Base-by-base conservation (phyloP, 2,329 filamentous ascomycete genomes). In the Parastagonospora avenae region DNA sequence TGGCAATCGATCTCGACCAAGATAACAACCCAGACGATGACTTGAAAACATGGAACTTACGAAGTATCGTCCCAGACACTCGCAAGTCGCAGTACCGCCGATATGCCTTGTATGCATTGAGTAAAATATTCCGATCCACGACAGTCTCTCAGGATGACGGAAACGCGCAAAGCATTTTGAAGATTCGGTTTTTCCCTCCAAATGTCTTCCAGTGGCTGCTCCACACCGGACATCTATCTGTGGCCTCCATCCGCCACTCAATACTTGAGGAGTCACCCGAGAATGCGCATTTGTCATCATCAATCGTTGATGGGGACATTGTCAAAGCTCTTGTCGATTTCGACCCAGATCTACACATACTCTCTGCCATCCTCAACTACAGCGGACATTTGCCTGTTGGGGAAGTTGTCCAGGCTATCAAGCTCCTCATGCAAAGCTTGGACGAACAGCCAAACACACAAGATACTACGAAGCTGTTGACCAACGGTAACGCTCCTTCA, bases 381-480 rank as follows among this genome's bases (percentile, higher is more conserved):
- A 80, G 82, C 5, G 88, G 87, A 7, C 83, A 85, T 61, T 79
- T 91, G 14, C 84, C 85, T 3, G 78, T 88, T 35, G 75, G 80
- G 3, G 89, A 92, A 66, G 78, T 92, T 5, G 79, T 91, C 2
- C 77, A 86, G 48, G 83, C 85, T 4, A 82, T 92, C 45, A 82
- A 85, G 46, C 74, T 83, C 2, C 77, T 92, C 12, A 88, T 92
- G 77, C 80, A 84, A 40, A 91, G 86, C 60, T 80, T 92, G 35
- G 87, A 88, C 38, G 73, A 73, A 37, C 61, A 66, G 27, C 68
- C 72, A 8, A 55, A 57, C 31, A 45, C 66, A 7, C 48, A 63
- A 2, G 50, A 57, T 36, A 55, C 50, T 77, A 55, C 79, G 73
- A 57, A 80, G 78, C 54, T 70, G 8, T 55, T 72, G 42, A 74